Evolutionary conservation across 1,139 yeast species (phyloP).

Genomic region (Geotrichum cucujoidarum): DNA sequence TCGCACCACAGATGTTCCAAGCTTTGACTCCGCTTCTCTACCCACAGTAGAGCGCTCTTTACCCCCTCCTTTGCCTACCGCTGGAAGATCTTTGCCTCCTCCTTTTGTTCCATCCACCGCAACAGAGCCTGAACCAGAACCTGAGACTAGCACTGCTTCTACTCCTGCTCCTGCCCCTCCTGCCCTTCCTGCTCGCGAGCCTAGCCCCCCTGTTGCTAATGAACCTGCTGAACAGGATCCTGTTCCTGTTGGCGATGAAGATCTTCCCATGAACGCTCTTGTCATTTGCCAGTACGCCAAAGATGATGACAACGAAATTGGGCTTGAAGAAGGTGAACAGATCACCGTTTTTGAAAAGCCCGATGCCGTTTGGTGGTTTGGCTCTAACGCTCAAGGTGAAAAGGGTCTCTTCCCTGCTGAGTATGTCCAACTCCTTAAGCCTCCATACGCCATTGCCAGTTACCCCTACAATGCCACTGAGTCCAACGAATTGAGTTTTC

Average conservation of each 20-base stretch:
- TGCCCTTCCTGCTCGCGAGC: constrained; percentile 20
- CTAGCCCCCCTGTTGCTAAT: too few species aligned
- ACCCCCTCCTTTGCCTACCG: constrained; percentile 9
- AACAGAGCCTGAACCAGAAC: constrained; percentile 15
- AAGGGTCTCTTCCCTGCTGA: constrained; percentile 73
- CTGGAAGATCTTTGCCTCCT: constrained; percentile 21
- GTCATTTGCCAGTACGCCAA: constrained; percentile 61
- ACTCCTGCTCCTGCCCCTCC: constrained; percentile 20
- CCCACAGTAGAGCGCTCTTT: constrained; percentile 13
- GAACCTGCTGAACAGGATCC: constrained; percentile 20
- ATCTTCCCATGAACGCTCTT: constrained; percentile 40
- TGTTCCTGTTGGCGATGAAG: constrained; percentile 20
- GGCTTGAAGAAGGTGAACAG: constrained; percentile 58
- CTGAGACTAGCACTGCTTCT: constrained; percentile 19
- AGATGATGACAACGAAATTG: constrained; percentile 72
- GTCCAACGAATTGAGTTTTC: constrained; percentile 79
- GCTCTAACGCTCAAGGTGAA: constrained; percentile 55
- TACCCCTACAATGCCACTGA: constrained; percentile 86
- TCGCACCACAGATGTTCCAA: too few species aligned
- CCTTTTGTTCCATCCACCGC: constrained; percentile 10
- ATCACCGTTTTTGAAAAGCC: constrained; percentile 62
- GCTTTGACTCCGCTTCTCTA: too few species aligned
- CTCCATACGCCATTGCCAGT: constrained; percentile 66
- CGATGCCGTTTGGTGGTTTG: constrained; percentile 83
- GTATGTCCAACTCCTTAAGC: constrained; percentile 46